Base-by-base conservation (phyloP, 2,329 filamentous ascomycete genomes). In the Ophiostoma sp. region DNA sequence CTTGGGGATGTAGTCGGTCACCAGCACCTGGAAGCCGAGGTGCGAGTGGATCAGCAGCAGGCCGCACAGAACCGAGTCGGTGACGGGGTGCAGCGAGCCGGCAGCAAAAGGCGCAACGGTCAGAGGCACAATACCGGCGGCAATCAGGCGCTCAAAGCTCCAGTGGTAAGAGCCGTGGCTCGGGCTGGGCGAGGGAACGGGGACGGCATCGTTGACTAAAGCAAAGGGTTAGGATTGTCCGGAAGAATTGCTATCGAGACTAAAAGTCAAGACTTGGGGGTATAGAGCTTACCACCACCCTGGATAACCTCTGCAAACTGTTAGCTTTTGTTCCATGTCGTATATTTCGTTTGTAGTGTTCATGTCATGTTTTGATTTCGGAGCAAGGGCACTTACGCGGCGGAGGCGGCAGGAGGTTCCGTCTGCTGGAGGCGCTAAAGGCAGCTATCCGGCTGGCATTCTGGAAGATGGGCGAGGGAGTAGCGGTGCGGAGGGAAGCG, bases 121-220 rank as follows among this genome's bases (percentile, higher is more conserved):
- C 74, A 99, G 84, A 68, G 95, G 96, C 73, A 99, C 83, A 73
- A 99, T 87, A 70, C 88, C 90, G 71, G 87, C 90, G 71, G 93
- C 90, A 76, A 98, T 83, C 70, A 93, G 79, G 78, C 92, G 93
- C 85, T 99, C 95, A 77, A 97, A 97, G 72, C 91, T 92, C 95
- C 95, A 99, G 87, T 99, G 95, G 85, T 98, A 99, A 81, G 91
- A 96, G 76, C 95, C 95, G 83, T 99, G 92, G 70, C 88, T 84
- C 60, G 94, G 89, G 75, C 86, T 87, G 69, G 92, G 82, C 31
- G 86, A 79, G 65, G 93, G 94, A 33, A 97, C 81, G 54, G 87
- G 87, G 41, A 87, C 91, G 70, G 95, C 87, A 77, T 98, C 94
- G 82, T 99, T 99, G 78, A 94, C 93, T 90, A 64, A 27, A 66